Conservation (phyloP, 2,329 filamentous ascomycete genomes). For the Sporothrix phasma region DNA sequence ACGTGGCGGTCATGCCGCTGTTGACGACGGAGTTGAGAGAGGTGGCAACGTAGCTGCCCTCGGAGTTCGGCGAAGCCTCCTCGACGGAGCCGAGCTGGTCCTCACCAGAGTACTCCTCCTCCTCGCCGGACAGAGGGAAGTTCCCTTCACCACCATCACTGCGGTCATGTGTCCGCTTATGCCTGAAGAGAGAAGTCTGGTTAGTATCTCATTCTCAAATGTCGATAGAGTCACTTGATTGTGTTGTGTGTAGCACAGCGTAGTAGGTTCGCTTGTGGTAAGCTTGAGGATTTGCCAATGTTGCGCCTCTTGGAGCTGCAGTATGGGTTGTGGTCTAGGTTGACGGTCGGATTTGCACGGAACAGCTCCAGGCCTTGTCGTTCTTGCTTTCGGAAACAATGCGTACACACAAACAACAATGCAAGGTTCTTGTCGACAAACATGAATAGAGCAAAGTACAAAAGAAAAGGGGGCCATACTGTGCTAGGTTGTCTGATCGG, state of each 20-base stretch:
- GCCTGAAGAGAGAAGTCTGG: constrained; percentile 47
- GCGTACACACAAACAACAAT: constrained; percentile 28
- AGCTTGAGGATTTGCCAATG: not conserved
- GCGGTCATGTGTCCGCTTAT: constrained; percentile 67
- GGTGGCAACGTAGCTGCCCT: constrained; percentile 49
- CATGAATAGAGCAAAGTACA: constrained; percentile 27
- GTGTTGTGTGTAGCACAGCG: constrained; percentile 20
- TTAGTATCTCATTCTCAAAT: constrained; percentile 25
- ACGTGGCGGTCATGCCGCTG: constrained; percentile 19
- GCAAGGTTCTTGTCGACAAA: constrained; percentile 23
- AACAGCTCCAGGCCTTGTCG: constrained; percentile 3
- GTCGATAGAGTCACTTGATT: constrained; percentile 15
- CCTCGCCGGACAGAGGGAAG: constrained; percentile 65
- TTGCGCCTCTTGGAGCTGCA: constrained; percentile 7
- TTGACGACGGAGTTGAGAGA: constrained; percentile 40
- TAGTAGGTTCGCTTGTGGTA: not conserved
- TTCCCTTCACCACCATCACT: constrained; percentile 49
- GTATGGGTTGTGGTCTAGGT: not conserved
- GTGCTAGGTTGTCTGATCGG: constrained; percentile 94
- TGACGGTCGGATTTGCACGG: not conserved
- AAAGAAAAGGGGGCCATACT: constrained; percentile 52
- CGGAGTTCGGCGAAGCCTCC: constrained; percentile 65
- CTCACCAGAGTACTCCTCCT: constrained; percentile 74
- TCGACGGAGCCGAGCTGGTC: constrained; percentile 74
- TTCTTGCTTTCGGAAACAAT: constrained; percentile 24